Evolutionary conservation across 2,329 filamentous ascomycete species (phyloP), one percentile per base, ranked within the genome.

Genomic region (Alternaria longipes): DNA sequence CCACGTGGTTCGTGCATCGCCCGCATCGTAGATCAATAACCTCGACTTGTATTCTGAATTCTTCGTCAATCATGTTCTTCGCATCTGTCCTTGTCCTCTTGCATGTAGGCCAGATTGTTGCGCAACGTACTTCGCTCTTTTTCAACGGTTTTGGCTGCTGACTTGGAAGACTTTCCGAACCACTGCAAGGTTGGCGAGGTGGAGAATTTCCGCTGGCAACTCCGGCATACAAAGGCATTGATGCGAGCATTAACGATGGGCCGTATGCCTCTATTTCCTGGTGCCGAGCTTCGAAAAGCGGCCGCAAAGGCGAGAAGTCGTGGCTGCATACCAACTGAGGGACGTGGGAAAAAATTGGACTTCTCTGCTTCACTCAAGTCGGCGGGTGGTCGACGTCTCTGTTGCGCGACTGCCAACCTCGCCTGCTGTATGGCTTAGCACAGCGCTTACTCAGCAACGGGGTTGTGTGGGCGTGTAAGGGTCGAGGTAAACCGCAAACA

Each of bases 1-100:
- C 65, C 69, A 79, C 4, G 74, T 68, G 8, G 74, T 76, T 38
- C 77, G 75, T 11, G 72, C 70, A 22, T 77, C 73, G 32, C 78
- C 78, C 8, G 78, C 76, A 65, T 79, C 70, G 55, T 80, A 80
- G 26, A 80, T 78, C 45, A 75, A 56, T 7, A 80, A 63, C 14
- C 63, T 57, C 56, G 68, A 62, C 49, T 66, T 49, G 69, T 74
- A 70, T 72, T 75, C 64, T 69, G 63, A 63, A 28, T 5, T 8
- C 3, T 22, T 14, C 24, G 65, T 46, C 64, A 57, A 24, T 12
- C 12, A 6, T 18, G 6, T 5, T 11, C 5, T 4, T 14, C 9
- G 9, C 9, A 3, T 20, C 4, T 22, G 24, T 8, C 24, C 7
- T 24, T 1, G 4, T 24, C 46, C 2, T 11, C 30, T 20, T 6